Evolutionary conservation across 176 grass and related monocot genomes (phyloP).

Genomic region (Cenchrus fungigraminus): DNA sequence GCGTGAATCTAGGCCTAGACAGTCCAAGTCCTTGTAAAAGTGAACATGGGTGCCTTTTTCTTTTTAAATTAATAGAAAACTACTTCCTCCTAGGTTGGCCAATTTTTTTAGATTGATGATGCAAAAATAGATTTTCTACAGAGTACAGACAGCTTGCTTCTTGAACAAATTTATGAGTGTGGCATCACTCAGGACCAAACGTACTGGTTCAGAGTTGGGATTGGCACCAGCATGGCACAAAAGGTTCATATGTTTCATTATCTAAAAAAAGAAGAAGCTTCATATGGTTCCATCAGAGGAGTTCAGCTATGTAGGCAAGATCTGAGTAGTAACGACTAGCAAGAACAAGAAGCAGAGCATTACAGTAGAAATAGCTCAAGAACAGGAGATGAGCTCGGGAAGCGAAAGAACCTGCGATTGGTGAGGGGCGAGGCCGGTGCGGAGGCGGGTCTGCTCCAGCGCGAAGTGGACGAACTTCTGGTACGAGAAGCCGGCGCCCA

Average conservation of each 20-base stretch:
- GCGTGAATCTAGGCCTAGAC: too few relatives aligned
- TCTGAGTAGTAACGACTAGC: background rate
- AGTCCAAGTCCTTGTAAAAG: background rate
- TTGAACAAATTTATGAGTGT: background rate
- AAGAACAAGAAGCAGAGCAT: background rate
- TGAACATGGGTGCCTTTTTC: background rate
- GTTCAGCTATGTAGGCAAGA: background rate
- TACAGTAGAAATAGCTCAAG: background rate
- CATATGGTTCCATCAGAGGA: background rate
- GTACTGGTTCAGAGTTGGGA: background rate
- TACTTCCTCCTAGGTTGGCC: background rate
- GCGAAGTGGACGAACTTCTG: constrained; percentile 80
- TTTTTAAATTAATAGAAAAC: background rate
- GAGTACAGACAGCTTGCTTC: too few relatives aligned
- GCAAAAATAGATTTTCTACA: background rate
- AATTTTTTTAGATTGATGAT: background rate
- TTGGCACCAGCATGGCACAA: background rate
- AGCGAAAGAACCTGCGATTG: constrained; percentile 64
- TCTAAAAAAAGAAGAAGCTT: too few relatives aligned
- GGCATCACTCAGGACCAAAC: background rate
- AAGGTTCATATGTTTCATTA: too few relatives aligned
- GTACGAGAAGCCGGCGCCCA: constrained; percentile 44
- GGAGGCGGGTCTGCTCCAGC: constrained; percentile 68
- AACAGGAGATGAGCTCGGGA: background rate
- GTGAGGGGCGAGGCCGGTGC: constrained; percentile 61